phyloP scores from a whole-genome alignment of 805 yeast genomes.

The Suhomyces sp. region DNA sequence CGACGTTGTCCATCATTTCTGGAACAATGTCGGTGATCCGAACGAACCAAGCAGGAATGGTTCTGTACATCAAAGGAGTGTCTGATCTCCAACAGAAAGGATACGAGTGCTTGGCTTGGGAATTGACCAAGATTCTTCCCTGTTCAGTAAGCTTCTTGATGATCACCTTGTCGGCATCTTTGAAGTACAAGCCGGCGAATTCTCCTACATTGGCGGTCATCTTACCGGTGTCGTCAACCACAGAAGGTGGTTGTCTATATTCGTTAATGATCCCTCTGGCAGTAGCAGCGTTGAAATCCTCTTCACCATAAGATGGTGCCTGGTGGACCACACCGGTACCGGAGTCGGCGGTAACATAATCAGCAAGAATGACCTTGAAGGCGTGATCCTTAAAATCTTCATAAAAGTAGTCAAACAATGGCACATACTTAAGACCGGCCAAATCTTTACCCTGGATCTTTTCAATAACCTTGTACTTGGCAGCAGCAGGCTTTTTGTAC shows the following conservation, averaged over 20 bases:
- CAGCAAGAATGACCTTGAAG: slow-evolving; percentile 77
- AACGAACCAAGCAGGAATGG: slow-evolving; percentile 99
- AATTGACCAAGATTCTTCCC: slow-evolving; percentile 70
- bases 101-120: slow-evolving; percentile 91
- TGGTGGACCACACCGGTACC: slow-evolving; percentile 99
- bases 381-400: slow-evolving; percentile 74
- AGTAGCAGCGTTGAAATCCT: slow-evolving; percentile 83
- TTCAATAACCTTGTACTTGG: slow-evolving; percentile 79
- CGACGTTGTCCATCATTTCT: slow-evolving; percentile 81
- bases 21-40: slow-evolving; percentile 86
- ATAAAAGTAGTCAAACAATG: slow-evolving; percentile 77
- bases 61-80: slow-evolving; percentile 92
- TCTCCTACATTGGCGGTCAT: slow-evolving; percentile 74
- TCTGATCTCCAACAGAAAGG: slow-evolving; percentile 99
- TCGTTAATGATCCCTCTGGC: slow-evolving; percentile 72
- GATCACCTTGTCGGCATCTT: slow-evolving; percentile 91
- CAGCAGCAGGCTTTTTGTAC: slow-evolving; percentile 93
- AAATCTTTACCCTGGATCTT: slow-evolving; percentile 76
- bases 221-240: slow-evolving; percentile 89
- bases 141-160: slow-evolving; percentile 76
- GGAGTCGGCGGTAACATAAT: slow-evolving; percentile 85
- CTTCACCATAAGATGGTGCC: slow-evolving; percentile 99
- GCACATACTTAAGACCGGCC: slow-evolving; percentile 76
- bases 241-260: slow-evolving; percentile 78
- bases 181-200: slow-evolving; percentile 81